phyloP scores from a whole-genome alignment of 176 grass and related monocot species.

The Pontederia paniculata region DNA sequence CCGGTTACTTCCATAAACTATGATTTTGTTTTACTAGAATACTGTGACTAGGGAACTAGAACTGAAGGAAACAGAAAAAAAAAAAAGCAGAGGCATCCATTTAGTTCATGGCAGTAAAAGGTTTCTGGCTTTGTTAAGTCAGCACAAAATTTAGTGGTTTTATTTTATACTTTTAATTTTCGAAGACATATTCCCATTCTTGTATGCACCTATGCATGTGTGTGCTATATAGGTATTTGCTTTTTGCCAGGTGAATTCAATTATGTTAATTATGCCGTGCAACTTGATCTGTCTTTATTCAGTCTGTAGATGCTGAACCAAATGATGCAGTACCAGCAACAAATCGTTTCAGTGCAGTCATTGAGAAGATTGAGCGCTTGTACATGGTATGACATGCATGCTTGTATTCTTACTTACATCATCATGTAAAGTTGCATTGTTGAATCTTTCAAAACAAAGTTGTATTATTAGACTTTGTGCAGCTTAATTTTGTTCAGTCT shows the following conservation, averaged over 20 bases:
- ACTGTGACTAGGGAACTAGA: too few relatives aligned
- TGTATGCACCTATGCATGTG: too few relatives aligned
- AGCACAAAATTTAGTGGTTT: too few relatives aligned
- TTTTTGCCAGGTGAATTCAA: neutral
- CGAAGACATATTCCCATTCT: too few relatives aligned
- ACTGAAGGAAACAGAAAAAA: too few relatives aligned
- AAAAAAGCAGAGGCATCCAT: too few relatives aligned
- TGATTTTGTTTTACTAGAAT: too few relatives aligned
- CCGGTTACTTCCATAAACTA: too few relatives aligned
- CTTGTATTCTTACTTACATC: neutral
- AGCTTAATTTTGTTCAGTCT: neutral
- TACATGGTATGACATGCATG: conserved; percentile 60
- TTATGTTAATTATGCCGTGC: conserved; percentile 15
- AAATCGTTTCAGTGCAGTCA: conserved; percentile 91
- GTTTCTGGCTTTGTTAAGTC: too few relatives aligned
- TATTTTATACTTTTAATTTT: too few relatives aligned
- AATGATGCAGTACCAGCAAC: conserved; percentile 49
- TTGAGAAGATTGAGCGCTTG: conserved; percentile 97
- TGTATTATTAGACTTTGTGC: neutral
- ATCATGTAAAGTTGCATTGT: conserved; percentile 3
- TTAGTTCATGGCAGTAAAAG: too few relatives aligned
- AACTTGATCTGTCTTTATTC: conserved; percentile 27
- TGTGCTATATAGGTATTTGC: neutral
- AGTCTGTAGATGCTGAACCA: conserved; percentile 49
- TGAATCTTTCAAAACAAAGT: neutral